Evolutionary conservation across 805 yeast genomes (phyloP).

Genomic region (Kurtzmaniella cleridarum): DNA sequence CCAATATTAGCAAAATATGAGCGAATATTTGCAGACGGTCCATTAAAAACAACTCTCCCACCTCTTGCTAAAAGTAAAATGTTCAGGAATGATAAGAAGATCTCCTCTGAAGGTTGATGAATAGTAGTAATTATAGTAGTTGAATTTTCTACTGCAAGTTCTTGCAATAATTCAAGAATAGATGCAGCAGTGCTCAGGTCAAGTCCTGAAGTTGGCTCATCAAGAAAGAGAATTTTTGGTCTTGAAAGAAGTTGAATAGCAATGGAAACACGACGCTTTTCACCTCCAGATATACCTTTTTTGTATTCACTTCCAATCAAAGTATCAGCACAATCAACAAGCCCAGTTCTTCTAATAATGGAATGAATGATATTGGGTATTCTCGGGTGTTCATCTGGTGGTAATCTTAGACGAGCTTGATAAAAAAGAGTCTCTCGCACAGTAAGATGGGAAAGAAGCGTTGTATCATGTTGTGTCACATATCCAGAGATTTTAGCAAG

Average conservation of each 20-base stretch:
- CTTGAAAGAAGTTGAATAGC: constrained; percentile 71
- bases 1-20: constrained; percentile 46
- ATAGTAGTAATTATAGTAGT: constrained; percentile 70
- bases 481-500: constrained; percentile 50
- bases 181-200: constrained; percentile 75
- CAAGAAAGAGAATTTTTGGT: constrained; percentile 67
- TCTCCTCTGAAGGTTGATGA: constrained; percentile 75
- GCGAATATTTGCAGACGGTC: constrained; percentile 42
- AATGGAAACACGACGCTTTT: constrained; percentile 76
- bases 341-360: constrained; percentile 62
- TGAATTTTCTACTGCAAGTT: constrained; percentile 50
- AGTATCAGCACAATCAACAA: constrained; percentile 72
- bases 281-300: constrained; percentile 46
- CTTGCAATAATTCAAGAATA: constrained; percentile 54
- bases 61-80: constrained; percentile 71
- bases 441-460: constrained; percentile 63
- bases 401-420: constrained; percentile 66
- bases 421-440: constrained; percentile 71
- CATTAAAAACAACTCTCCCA: constrained; percentile 66
- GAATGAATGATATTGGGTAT: constrained; percentile 50
- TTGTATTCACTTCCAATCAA: constrained; percentile 36
- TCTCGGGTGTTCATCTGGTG: constrained; percentile 25
- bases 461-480: constrained; percentile 78
- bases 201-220: constrained; percentile 87
- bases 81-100: constrained; percentile 62